Evolutionary conservation across 225 moss, liverwort and hornwort genomes (phyloP).

Genomic region (Pseudisothecium myosuroides): DNA sequence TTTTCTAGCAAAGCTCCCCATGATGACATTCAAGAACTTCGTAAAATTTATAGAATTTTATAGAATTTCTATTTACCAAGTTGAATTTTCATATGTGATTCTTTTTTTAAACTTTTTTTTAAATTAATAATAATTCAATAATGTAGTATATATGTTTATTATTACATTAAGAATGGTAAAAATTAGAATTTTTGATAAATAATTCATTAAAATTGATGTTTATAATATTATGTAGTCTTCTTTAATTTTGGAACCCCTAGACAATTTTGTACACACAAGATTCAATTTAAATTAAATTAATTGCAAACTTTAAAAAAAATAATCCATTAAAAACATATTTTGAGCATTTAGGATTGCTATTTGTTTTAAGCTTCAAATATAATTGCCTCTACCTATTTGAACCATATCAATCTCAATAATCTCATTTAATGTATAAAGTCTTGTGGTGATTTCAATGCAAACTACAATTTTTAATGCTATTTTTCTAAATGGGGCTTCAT

Average conservation of each 20-base stretch:
- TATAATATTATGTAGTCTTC: neutral
- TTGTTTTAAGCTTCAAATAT: neutral
- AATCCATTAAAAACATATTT: accelerated
- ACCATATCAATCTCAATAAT: neutral
- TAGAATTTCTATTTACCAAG: neutral
- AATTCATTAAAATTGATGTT: neutral
- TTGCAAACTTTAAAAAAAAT: neutral
- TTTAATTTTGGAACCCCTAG: neutral
- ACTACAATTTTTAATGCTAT: neutral
- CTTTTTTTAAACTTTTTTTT: neutral
- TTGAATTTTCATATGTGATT: neutral
- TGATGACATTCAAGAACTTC: neutral
- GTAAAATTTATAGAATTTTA: neutral
- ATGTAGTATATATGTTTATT: neutral
- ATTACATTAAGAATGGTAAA: neutral
- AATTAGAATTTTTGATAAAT: no score
- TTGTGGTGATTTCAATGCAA: neutral
- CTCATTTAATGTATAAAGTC: no score
- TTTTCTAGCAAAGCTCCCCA: neutral
- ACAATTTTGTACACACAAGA: neutral
- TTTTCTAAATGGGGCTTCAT: neutral
- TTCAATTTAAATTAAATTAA: neutral
- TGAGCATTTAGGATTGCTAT: neutral
- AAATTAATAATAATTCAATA: neutral
- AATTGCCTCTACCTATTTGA: neutral